Percentiles rank a stretch among this genome's conserved stretches.
These are phyloP conservation scores for Hyaloscypha finlandica DNA, from an alignment of 495 filamentous ascomycete species.

Conservation along the genomic window DNA sequence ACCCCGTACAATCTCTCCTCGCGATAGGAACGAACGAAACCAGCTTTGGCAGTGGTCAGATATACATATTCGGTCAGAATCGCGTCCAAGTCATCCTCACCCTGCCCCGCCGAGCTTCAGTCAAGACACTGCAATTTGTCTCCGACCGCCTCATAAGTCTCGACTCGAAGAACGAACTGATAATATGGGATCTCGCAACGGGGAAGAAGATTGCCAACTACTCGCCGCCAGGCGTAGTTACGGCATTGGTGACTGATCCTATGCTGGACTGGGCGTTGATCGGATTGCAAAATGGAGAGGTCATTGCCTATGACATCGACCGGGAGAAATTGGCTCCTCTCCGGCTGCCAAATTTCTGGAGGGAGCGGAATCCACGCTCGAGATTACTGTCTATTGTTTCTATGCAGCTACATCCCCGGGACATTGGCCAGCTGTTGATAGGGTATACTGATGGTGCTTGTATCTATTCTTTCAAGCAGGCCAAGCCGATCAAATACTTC, in stretches of 20 bases:
- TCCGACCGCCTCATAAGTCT: conserved; percentile 79
- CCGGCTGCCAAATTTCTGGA: conserved; percentile 83
- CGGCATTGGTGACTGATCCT: conserved; percentile 77
- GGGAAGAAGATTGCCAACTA: conserved; percentile 61
- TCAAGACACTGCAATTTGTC: conserved; percentile 72
- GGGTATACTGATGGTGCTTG: conserved; percentile 86
- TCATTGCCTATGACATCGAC: conserved; percentile 89
- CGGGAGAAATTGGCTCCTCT: conserved; percentile 73
- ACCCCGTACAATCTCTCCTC: conserved; percentile 89
- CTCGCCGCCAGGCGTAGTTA: conserved; percentile 66
- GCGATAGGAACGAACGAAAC: conserved; percentile 90
- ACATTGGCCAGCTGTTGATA: conserved; percentile 89
- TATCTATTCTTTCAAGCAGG: conserved; percentile 91
- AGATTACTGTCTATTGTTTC: conserved; percentile 56
- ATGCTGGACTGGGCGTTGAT: conserved; percentile 89
- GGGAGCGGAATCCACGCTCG: conserved; percentile 52
- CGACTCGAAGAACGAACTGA: conserved; percentile 81
- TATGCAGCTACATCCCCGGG: conserved; percentile 82
- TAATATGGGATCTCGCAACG: conserved; percentile 70
- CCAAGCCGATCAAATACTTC: conserved; percentile 72
- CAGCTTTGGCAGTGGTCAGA: conserved; percentile 46
- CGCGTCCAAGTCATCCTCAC: conserved; percentile 71
- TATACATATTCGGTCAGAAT: conserved; percentile 79
- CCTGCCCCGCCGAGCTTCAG: conserved; percentile 65
- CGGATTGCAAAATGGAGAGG: conserved; percentile 74